phyloP scores from a whole-genome alignment of 164 flowering plant species.

The Cinnamomum chago region DNA sequence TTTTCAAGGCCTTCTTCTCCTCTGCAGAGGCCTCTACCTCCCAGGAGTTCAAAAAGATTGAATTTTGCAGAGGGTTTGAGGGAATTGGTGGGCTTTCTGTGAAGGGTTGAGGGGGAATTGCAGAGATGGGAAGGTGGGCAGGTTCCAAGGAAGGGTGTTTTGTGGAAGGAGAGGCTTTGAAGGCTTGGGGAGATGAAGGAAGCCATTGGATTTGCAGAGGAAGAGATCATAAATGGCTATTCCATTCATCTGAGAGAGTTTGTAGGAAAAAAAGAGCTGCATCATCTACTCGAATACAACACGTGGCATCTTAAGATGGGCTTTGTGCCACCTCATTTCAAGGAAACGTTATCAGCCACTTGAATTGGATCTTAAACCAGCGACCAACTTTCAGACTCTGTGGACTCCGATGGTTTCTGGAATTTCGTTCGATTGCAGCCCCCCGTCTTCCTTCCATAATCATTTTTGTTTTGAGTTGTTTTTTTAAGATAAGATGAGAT shows the following conservation, averaged over 20 bases:
- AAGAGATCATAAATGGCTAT: neutral
- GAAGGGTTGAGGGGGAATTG: conserved; percentile 7
- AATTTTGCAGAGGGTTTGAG: conserved; percentile 47
- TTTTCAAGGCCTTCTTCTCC: conserved; percentile 62
- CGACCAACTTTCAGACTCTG: too few species aligned
- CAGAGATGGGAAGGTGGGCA: conserved; percentile 10
- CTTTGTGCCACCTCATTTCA: neutral
- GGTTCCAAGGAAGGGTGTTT: conserved; percentile 49
- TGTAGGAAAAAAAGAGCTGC: neutral
- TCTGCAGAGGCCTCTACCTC: conserved; percentile 83
- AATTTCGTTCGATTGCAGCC: too few species aligned
- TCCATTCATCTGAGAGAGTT: neutral
- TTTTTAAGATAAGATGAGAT: too few species aligned
- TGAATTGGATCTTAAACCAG: too few species aligned
- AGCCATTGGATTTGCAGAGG: conserved; percentile 17
- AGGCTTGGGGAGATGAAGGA: conserved; percentile 34
- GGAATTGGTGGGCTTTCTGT: conserved; percentile 5
- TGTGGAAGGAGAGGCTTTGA: conserved; percentile 23
- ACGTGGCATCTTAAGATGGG: neutral
- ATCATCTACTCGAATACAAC: neutral
- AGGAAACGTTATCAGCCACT: neutral
- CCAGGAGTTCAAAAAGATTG: conserved; percentile 61
- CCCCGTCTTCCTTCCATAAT: too few species aligned
- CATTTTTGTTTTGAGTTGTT: too few species aligned
- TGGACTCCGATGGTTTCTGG: too few species aligned